Percentiles rank a stretch among this genome's conserved stretches.
Conservation (phyloP, 2,329 filamentous ascomycete species). For the Xylariales sp. region DNA sequence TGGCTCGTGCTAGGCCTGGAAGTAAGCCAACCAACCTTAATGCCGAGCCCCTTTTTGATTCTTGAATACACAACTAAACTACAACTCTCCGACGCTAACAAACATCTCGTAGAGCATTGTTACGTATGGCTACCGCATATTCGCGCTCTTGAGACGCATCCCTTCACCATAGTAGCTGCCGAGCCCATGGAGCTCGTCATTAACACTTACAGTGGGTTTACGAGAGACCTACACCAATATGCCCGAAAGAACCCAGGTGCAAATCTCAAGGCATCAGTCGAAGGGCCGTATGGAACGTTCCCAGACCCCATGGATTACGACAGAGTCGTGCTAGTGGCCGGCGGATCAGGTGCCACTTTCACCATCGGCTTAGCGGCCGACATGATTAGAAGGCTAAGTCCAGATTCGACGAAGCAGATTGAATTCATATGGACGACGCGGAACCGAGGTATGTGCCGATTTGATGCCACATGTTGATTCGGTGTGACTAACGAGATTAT, state of each 20-base stretch:
- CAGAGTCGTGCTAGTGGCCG: conserved; percentile 68
- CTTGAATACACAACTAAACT: not conserved
- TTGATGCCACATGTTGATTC: not conserved
- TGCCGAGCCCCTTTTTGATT: not conserved
- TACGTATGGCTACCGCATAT: conserved; percentile 73
- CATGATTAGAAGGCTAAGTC: conserved; percentile 57
- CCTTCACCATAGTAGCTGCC: conserved; percentile 69
- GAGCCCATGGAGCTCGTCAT: conserved; percentile 69
- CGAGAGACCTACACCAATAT: conserved; percentile 63
- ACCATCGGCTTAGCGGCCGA: conserved; percentile 62
- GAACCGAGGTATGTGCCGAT: conserved; percentile 55
- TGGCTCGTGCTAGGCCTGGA: conserved; percentile 60
- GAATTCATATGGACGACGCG: conserved; percentile 63
- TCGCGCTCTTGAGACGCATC: conserved; percentile 68
- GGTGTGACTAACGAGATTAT: conserved; percentile 30
- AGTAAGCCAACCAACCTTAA: conserved; percentile 42
- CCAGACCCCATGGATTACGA: conserved; percentile 65
- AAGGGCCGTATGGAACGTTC: conserved; percentile 69
- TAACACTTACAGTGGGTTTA: conserved; percentile 69
- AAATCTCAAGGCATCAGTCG: conserved; percentile 63
- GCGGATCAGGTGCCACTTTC: conserved; percentile 71
- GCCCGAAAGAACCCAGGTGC: conserved; percentile 62
- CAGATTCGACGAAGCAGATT: conserved; percentile 53
- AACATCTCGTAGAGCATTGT: conserved; percentile 59
- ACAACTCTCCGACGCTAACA: conserved; percentile 4